Evolutionary conservation across 2,329 filamentous ascomycete genomes (phyloP), one percentile per base, ranked within the genome.

Genomic region (Botrytis aclada): DNA sequence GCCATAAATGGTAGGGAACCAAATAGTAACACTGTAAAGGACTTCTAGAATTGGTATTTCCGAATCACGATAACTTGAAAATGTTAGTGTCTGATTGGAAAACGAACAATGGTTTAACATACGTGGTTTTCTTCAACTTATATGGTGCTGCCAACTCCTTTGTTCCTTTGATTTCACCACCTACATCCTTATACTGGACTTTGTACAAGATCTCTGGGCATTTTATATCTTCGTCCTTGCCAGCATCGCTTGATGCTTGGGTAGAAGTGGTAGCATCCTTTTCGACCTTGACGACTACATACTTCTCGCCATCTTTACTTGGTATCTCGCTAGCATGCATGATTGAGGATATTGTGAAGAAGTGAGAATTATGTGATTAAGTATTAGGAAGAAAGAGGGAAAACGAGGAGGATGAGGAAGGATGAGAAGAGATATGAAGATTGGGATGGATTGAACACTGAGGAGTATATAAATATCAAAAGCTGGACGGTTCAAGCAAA

Each of bases 171-270:
- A 77, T 76, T 37, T 77, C 76, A 18, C 76, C 76, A 25, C 56
- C 65, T 58, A 74, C 72, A 66, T 76, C 75, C 54, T 77, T 77
- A 58, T 77, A 77, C 43, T 77, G 75, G 45, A 77, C 76, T 51
- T 77, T 76, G 60, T 77, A 77, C 7, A 77, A 39, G 39, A 77
- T 77, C 39, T 76, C 73, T 16, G 76, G 76, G 39, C 75, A 77
- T 65, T 77, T 62, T 3, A 51, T 58, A 65, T 71, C 74, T 34
- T 74, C 71, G 37, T 69, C 74, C 25, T 73, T 70, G 5, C 54
- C 73, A 20, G 72, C 65, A 66, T 76, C 71, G 66, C 71, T 75
- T 47, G 75, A 69, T 41, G 62, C 56, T 29, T 66, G 61, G 3
- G 65, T 32, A 10, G 73, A 60, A 39, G 69, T 75, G 16, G 54